Base-by-base conservation (phyloP, 768 basidiomycete species). In the Amanita polypyramis region DNA sequence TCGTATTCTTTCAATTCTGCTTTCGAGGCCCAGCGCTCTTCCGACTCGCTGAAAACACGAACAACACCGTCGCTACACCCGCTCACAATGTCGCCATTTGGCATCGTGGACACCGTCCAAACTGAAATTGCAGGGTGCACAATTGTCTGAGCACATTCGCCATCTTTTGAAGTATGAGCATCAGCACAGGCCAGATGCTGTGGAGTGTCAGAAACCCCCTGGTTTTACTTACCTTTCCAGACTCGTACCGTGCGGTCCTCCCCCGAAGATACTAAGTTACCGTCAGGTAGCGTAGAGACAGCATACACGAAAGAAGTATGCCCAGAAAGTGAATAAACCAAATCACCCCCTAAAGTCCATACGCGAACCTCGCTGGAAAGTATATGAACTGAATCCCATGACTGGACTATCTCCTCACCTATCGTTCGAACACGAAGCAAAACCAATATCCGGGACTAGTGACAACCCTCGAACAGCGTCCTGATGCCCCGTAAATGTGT, bases 301-400 rank as follows among this genome's bases (percentile, higher is more conserved):
- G 86, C 84, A 67, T 98, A 99, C 11, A 98, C 91, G 62, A 97
- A 99, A 17, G 93, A 96, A 1, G 93, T 95, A 62, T 98, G 96
- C 1, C 93, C 96, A 3, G 86, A 82, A n/a, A 98, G 65, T 0
- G 81, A 78, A 59, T 85, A 83, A 46, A 85, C 70, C 39, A 75
- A 59, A 60, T 87, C 88, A 49, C 90, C 87, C 46, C 78, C 83
- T 35, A 91, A 72, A 10, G 88, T 85, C 88, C 94, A 99, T 15
- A 96, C 80, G 41, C 83, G 87, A 54, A 99, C 87, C 64, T 93
- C 85, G 55, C 95, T 96, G 52, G 37, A 54, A 48, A 40, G 34
- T 21, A 17, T 33, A 10, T 47, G 17, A 46, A n/a, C n/a, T 17
- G 12, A 35, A 12, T 14, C 23, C 5, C 14, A 23, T 27, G 17